Percentiles rank a stretch among this genome's conserved stretches.
phyloP scores from a whole-genome alignment of 352 stramenopile species.

The Phytophthora crassamura region DNA sequence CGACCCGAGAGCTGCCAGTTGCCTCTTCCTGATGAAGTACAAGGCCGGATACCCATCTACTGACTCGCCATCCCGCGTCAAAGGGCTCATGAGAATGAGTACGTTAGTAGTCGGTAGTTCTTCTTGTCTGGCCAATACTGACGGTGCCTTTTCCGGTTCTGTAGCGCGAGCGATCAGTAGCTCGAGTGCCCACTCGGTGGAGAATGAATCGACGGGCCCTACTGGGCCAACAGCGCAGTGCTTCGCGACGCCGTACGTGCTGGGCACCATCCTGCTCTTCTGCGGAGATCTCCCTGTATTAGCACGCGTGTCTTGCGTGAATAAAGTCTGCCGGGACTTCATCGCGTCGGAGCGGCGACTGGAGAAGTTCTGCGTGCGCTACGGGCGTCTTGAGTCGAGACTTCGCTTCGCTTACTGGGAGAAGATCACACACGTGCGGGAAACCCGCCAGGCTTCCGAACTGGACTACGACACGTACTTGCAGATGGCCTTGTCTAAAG shows the following conservation, averaged over 20 bases:
- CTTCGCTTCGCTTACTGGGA: constrained; percentile 84
- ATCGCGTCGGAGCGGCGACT: constrained; percentile 66
- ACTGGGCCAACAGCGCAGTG: constrained; percentile 45
- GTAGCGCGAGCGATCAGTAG: constrained; percentile 38
- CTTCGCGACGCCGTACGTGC: constrained; percentile 64
- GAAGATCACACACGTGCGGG: constrained; percentile 48
- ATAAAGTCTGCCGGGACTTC: constrained; percentile 62
- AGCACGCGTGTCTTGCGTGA: constrained; percentile 57
- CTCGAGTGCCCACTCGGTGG: constrained; percentile 31
- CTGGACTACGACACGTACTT: constrained; percentile 87
- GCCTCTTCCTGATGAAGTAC: constrained; percentile 69
- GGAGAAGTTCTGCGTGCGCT: constrained; percentile 87
- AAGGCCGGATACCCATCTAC: constrained; percentile 29
- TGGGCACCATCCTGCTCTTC: constrained; percentile 81
- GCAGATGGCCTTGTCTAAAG: constrained; percentile 85
- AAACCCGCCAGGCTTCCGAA: constrained; percentile 60
- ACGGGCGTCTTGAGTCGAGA: constrained; percentile 61
- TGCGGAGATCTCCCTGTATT: constrained; percentile 64
- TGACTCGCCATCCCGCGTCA: constrained; percentile 34
- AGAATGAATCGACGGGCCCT: constrained; percentile 18
- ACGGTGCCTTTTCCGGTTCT: constrained; percentile 9
- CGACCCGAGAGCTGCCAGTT: constrained; percentile 46
- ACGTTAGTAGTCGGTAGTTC: constrained; percentile 18
- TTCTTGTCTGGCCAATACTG: background rate
- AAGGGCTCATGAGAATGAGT: constrained; percentile 58